phyloP scores from a whole-genome alignment of 2,329 filamentous ascomycete genomes.

The Pseudohalonectria lignicola region DNA sequence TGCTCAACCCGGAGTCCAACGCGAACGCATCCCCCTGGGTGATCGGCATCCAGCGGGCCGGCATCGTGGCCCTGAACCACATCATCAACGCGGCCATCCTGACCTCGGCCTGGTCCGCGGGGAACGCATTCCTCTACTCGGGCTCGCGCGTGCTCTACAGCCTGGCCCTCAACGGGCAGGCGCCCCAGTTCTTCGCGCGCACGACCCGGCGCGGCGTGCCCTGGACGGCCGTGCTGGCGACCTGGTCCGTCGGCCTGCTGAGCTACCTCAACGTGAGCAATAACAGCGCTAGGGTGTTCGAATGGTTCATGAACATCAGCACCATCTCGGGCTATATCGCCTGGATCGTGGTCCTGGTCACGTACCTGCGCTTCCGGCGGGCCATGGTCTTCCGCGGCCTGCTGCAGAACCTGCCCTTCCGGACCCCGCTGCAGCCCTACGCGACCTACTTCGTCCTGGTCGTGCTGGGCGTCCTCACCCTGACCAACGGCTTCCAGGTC shows the following conservation, averaged over 20 bases:
- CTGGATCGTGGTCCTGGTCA: conserved; percentile 47
- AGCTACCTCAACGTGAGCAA: conserved; percentile 60
- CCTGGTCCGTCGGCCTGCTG: conserved; percentile 50
- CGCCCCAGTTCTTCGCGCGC: conserved; percentile 46
- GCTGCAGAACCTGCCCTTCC: conserved; percentile 38
- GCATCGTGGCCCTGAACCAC: conserved; percentile 50
- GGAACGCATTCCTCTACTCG: conserved; percentile 51
- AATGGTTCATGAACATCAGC: conserved; percentile 62
- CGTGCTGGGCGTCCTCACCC: conserved; percentile 49
- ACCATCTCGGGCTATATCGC: conserved; percentile 51
- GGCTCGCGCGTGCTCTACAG: conserved; percentile 61
- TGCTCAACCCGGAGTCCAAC: conserved; percentile 47
- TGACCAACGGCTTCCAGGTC: conserved; percentile 67
- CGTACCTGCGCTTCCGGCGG: conserved; percentile 47
- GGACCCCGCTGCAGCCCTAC: conserved; percentile 46
- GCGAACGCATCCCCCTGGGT: conserved; percentile 53
- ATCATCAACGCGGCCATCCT: conserved; percentile 53
- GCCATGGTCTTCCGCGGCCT: conserved; percentile 44
- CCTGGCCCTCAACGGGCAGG: conserved; percentile 55
- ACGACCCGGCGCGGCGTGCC: conserved; percentile 54
- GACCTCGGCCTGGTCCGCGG: conserved; percentile 46
- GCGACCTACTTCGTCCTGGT: conserved; percentile 50
- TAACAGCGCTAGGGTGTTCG: conserved; percentile 52
- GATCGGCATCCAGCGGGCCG: conserved; percentile 54
- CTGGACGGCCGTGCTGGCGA: conserved; percentile 38